Evolutionary conservation across 139 green algal genomes (phyloP).

Genomic region (Tetraselmis striata): DNA sequence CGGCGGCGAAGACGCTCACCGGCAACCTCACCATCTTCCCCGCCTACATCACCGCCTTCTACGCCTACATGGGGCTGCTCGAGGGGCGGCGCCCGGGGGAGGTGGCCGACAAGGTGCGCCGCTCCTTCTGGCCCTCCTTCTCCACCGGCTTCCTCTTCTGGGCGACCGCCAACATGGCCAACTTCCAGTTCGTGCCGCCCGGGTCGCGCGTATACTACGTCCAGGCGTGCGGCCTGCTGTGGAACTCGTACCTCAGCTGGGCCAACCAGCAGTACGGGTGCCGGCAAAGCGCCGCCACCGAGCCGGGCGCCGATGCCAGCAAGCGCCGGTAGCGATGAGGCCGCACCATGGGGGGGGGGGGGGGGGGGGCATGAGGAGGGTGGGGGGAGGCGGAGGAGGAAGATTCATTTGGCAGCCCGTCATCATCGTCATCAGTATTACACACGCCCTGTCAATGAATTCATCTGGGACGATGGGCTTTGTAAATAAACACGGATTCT

Average conservation of each 20-base stretch:
- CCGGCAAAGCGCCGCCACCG: too few relatives aligned
- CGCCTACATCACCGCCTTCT: slow-evolving; percentile 37
- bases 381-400: too few relatives aligned
- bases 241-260: slow-evolving; percentile 44
- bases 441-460: too few relatives aligned
- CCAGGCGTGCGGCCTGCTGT: slow-evolving; percentile 37
- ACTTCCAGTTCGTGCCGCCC: slow-evolving; percentile 48
- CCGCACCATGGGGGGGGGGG: too few relatives aligned
- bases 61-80: slow-evolving; percentile 39
- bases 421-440: too few relatives aligned
- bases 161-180: slow-evolving; percentile 49
- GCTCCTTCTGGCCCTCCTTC: slow-evolving; percentile 21
- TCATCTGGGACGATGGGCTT: too few relatives aligned
- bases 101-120: slow-evolving; percentile 17
- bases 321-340: too few relatives aligned
- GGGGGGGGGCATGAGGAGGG: too few relatives aligned
- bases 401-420: too few relatives aligned
- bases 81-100: slow-evolving; percentile 22
- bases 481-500: too few relatives aligned
- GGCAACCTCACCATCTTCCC: slow-evolving; percentile 49
- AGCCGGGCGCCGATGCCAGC: too few relatives aligned
- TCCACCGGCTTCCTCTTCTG: slow-evolving; percentile 42
- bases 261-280: background rate
- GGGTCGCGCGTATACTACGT: slow-evolving; percentile 39
- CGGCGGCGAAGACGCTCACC: slow-evolving; percentile 30